Percentiles rank a stretch among this genome's conserved stretches.
Conservation (phyloP, 169 alveolate species). For the Babesia sp. region DNA sequence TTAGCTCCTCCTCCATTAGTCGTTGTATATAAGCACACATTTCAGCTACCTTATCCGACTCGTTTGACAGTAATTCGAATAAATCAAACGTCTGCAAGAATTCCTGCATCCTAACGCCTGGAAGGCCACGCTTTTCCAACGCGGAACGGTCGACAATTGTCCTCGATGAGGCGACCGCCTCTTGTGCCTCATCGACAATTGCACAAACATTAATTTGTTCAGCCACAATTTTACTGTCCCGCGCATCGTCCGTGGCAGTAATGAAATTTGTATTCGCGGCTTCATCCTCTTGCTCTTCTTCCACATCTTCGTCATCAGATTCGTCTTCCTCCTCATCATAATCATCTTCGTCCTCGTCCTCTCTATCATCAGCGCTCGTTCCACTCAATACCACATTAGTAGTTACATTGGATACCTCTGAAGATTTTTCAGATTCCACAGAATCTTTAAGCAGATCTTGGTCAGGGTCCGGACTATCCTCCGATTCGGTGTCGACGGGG, state of each 20-base stretch:
- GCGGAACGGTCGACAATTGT: conserved; percentile 12
- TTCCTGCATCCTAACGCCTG: conserved; percentile 32
- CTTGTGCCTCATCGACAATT: conserved; percentile 44
- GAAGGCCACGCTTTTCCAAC: conserved; percentile 28
- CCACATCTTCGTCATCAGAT: conserved; percentile 16
- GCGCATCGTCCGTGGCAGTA: background rate
- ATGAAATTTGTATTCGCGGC: background rate
- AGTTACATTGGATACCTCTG: background rate
- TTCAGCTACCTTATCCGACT: background rate
- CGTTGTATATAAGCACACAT: conserved; percentile 32
- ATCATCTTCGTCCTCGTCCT: conserved; percentile 1
- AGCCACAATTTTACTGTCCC: background rate
- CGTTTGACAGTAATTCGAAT: background rate
- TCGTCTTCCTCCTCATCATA: background rate
- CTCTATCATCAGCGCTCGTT: background rate
- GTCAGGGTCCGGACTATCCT: background rate
- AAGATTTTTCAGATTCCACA: background rate
- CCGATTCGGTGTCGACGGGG: conserved; percentile 20
- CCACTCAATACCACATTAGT: too few species aligned
- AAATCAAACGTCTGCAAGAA: conserved; percentile 18
- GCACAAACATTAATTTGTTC: conserved; percentile 8
- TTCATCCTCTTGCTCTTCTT: background rate
- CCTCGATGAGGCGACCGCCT: background rate
- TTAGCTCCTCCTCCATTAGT: conserved; percentile 33
- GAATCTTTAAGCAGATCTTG: background rate